Percentiles rank a stretch among this genome's conserved stretches.
Conservation (phyloP, 2,329 filamentous ascomycete genomes). For the Trichoderma brevicompactum region DNA sequence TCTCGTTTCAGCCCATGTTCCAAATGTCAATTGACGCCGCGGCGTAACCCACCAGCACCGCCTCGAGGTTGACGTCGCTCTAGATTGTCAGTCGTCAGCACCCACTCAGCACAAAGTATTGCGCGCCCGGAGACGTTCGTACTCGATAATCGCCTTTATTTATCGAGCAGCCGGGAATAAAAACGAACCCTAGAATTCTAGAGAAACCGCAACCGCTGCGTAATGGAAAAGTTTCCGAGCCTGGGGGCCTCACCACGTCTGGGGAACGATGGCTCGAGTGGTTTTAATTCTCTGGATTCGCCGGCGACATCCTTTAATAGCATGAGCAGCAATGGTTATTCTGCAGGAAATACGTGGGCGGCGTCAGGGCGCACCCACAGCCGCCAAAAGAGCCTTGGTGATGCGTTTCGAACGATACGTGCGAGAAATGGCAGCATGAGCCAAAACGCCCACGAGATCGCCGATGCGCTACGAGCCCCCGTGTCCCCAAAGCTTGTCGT, state of each 20-base stretch:
- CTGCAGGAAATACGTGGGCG: slow-evolving; percentile 34
- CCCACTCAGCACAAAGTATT: neutral
- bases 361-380: slow-evolving; percentile 57
- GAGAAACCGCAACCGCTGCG: slow-evolving; percentile 1
- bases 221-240: slow-evolving; percentile 65
- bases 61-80: slow-evolving; percentile 5
- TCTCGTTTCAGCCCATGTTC: slow-evolving; percentile 18
- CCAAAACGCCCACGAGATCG: slow-evolving; percentile 92
- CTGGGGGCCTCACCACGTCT: slow-evolving; percentile 50
- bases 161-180: neutral
- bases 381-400: slow-evolving; percentile 83
- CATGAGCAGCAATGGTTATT: slow-evolving; percentile 28
- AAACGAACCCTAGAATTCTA: neutral
- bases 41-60: slow-evolving; percentile 16
- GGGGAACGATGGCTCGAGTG: slow-evolving; percentile 37
- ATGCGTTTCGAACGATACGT: slow-evolving; percentile 84
- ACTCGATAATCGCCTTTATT: neutral
- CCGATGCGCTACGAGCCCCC: slow-evolving; percentile 86
- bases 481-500: slow-evolving; percentile 65
- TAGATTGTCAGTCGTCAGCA: neutral
- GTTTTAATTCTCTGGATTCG: slow-evolving; percentile 36
- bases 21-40: slow-evolving; percentile 16
- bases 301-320: slow-evolving; percentile 39
- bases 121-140: neutral
- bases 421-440: slow-evolving; percentile 82